Evolutionary conservation across 345 rosid species (phyloP), one percentile per base, ranked within the genome.

Genomic region (Hibiscus trionum): DNA sequence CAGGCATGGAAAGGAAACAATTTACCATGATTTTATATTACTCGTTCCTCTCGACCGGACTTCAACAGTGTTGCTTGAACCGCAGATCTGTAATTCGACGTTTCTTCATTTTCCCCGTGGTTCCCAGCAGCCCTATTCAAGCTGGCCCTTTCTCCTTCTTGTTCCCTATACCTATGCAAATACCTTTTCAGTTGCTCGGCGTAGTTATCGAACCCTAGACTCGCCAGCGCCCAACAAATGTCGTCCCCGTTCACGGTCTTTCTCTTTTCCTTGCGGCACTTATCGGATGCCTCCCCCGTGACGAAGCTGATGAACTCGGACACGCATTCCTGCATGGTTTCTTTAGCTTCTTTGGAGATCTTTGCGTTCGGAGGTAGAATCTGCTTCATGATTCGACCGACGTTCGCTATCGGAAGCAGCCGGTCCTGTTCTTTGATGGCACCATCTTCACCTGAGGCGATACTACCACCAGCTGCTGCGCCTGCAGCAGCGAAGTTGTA

Each of bases 221-320:
- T 83, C 2, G 85, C 81, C 61, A 88, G 84, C 46, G 93, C 90
- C 90, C 93, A 88, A 64, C 90, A 88, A 11, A 88, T 75, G 62
- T 88, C 93, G 52, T 88, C 90, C 49, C 93, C 93, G 7, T 86
- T 88, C 2, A 88, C 85, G 0, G 90, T 86, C 76, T 88, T 88
- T 42, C 93, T 76, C 84, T 88, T 88, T 84, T 88, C 93, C 81
- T 82, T 88, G 83, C 85, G 89, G 37, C 93, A 88, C 74, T 79
- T 86, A 52, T 85, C 89, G 0, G 93, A 88, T 26, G 93, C 93
- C 70, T 88, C 93, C 5, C 89, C 93, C 0, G 90, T 88, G 15
- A 88, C 88, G 37, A 88, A 88, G 84, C 93, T 86, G 11, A 88
- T 86, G 80, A 88, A 88, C 87, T 88, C 93, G 7, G 93, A 88